Base-by-base conservation (phyloP, 2,329 filamentous ascomycete genomes). In the Paradendryphiella salina region DNA sequence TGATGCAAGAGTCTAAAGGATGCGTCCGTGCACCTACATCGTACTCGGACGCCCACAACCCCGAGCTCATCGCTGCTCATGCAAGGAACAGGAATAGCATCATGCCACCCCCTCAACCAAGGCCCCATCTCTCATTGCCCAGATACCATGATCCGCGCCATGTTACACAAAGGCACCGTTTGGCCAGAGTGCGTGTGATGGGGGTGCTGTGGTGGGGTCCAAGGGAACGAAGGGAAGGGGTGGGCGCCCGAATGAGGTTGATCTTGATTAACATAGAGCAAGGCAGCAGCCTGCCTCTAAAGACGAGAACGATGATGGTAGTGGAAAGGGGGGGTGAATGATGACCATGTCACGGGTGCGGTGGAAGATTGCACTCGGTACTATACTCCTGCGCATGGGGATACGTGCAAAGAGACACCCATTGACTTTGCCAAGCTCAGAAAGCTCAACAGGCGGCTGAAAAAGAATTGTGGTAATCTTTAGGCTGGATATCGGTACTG, bases 61-160 rank as follows among this genome's bases (percentile, higher is more conserved):
- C 77, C 1, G 77, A 77, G 2, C 54, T 80, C n/a, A 76, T 80
- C 77, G 1, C 77, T 77, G 2, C 54, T 80, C n/a, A 76, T 80
- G 70, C 77, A 80, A 61, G 67, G 65, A 11, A 76, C 76, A 55
- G 65, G 65, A 9, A 48, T 45, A 11, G 46, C 50, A 33, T 49
- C 57, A 31, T 67, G 65, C 56, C 76, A 76, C 21, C 18, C 31
- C 11, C 14, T 34, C 10, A 57, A 47, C 52, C 60, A 65, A 73
- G 34, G 76, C 64, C 20, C 76, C 76, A 4, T 79, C 75, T 58
- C 75, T 74, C 3, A 48, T 52, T 13, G 56, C 23, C 23, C 23
- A 2, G 23, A 26, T 9, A 26, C 56, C 14, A 65, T 63, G n/a
- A 77, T 77, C 50, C 52, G 54, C 3, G 64, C 69, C 34, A 77